Conservation (phyloP, 257 asterid species). For the Buddleja alternifolia region DNA sequence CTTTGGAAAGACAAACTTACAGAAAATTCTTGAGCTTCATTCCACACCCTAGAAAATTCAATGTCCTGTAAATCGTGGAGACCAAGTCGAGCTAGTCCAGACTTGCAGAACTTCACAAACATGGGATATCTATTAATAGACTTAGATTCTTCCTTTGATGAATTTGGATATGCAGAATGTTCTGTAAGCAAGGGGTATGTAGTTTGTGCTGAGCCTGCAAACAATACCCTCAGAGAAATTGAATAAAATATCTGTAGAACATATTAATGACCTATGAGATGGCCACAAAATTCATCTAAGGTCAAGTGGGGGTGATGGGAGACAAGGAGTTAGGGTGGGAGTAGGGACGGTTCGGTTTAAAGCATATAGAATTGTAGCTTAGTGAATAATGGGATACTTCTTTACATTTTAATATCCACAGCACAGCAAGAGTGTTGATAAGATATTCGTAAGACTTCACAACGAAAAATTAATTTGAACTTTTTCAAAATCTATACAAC, state of each 20-base stretch:
- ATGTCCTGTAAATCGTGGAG: constrained; percentile 52
- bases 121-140: constrained; percentile 47
- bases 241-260: neutral
- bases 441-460: neutral
- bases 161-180: constrained; percentile 29
- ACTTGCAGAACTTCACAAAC: constrained; percentile 66
- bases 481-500: neutral
- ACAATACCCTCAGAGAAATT: constrained; percentile 13
- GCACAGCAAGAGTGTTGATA: constrained; percentile 2
- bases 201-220: constrained; percentile 50
- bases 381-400: neutral
- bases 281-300: neutral
- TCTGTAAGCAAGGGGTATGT: constrained; percentile 29
- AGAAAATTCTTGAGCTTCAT: constrained; percentile 56
- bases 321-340: neutral
- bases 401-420: neutral
- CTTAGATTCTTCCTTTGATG: constrained; percentile 29
- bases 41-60: constrained; percentile 61
- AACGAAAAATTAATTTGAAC: constrained; percentile 4
- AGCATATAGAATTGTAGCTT: neutral
- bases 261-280: neutral
- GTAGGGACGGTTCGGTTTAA: neutral
- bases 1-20: constrained; percentile 51
- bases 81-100: constrained; percentile 72
- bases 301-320: too few species aligned